Percentiles rank a stretch among this genome's conserved stretches.
Conservation (phyloP, 2,329 filamentous ascomycete genomes). For the Mariannaea sp. region DNA sequence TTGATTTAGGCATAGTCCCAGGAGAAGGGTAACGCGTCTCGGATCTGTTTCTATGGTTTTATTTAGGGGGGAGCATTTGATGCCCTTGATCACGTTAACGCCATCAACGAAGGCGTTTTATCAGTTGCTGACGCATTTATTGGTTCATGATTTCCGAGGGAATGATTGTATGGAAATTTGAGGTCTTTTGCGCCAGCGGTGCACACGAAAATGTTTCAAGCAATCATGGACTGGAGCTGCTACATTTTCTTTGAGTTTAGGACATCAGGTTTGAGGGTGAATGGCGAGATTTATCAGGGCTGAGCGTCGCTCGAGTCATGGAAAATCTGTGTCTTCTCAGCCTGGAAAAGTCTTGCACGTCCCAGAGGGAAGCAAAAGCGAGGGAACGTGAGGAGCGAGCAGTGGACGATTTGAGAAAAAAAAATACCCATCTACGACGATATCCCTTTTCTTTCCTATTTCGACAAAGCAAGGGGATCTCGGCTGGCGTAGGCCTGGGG, state of each 20-base stretch:
- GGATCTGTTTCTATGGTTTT: conserved; percentile 30
- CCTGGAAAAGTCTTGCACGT: conserved; percentile 10
- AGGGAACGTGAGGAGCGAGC: conserved; percentile 5
- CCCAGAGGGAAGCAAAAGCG: conserved; percentile 7
- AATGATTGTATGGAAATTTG: conserved; percentile 27
- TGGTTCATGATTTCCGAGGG: conserved; percentile 22
- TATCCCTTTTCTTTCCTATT: conserved; percentile 25
- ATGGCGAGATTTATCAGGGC: no score
- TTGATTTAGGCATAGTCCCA: not conserved
- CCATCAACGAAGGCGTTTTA: conserved; percentile 28
- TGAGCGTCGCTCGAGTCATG: no score
- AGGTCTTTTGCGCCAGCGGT: conserved; percentile 19
- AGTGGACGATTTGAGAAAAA: not conserved
- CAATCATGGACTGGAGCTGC: conserved; percentile 14
- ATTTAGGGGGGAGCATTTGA: conserved; percentile 12
- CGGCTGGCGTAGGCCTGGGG: conserved; percentile 12
- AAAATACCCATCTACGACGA: conserved; percentile 22
- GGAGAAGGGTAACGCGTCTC: conserved; percentile 17
- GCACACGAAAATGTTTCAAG: conserved; percentile 18
- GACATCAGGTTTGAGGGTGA: conserved; percentile 11
- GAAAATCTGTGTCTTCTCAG: conserved; percentile 6
- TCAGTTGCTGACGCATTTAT: conserved; percentile 26
- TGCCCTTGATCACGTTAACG: conserved; percentile 18
- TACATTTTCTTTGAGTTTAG: conserved; percentile 16
- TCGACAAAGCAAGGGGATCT: conserved; percentile 15